Evolutionary conservation across 208 protist genomes (phyloP).

Genomic region (Novymonas esmeraldas): DNA sequence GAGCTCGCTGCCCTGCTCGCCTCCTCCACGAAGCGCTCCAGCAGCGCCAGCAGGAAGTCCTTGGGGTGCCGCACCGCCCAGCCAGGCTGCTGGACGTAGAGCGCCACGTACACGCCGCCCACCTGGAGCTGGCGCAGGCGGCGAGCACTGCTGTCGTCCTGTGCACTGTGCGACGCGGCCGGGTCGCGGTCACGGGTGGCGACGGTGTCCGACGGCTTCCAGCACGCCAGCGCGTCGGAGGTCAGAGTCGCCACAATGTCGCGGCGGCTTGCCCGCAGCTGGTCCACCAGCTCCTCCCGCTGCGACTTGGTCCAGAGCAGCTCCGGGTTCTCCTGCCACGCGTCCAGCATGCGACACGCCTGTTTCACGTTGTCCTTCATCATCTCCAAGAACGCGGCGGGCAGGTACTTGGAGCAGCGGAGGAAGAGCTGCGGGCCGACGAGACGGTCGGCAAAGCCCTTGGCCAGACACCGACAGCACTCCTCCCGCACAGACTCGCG

Average conservation of each 20-base stretch:
- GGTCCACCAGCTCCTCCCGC: slow-evolving; percentile 49
- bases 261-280: slow-evolving; percentile 20
- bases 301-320: slow-evolving; percentile 91
- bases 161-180: background rate
- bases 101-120: slow-evolving; percentile 80
- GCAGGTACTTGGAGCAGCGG: slow-evolving; percentile 75
- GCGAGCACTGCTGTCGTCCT: slow-evolving; percentile 4
- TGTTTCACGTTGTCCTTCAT: slow-evolving; percentile 86
- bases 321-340: slow-evolving; percentile 91
- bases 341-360: slow-evolving; percentile 86
- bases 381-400: slow-evolving; percentile 88
- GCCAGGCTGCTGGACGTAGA: slow-evolving; percentile 76
- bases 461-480: slow-evolving; percentile 56
- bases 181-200: background rate
- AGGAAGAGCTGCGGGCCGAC: slow-evolving; percentile 85
- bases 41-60: slow-evolving; percentile 74
- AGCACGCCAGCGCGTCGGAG: slow-evolving; percentile 41
- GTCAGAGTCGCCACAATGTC: slow-evolving; percentile 42
- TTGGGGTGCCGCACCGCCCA: slow-evolving; percentile 87
- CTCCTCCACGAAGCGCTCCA: slow-evolving; percentile 63
- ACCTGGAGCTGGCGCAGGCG: slow-evolving; percentile 52
- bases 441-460: slow-evolving; percentile 82
- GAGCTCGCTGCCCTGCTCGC: background rate
- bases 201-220: slow-evolving; percentile 47
- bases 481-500: slow-evolving; percentile 47